These are phyloP conservation scores for Mortierella alpina DNA, from an alignment of 192 early-diverging fungal species.

Conservation along the genomic window DNA sequence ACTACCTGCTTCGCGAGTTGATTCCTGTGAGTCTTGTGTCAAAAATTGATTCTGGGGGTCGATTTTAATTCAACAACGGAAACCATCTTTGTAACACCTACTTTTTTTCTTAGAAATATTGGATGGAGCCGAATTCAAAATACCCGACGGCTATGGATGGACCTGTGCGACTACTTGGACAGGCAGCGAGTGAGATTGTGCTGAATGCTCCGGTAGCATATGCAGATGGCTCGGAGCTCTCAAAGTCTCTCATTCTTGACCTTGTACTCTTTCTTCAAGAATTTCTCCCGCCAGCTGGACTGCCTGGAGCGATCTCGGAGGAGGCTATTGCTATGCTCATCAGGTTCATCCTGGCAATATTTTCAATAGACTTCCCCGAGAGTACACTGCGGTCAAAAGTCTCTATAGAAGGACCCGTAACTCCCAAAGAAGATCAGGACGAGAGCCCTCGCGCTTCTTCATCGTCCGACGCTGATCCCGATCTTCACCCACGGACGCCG, in stretches of 20 bases:
- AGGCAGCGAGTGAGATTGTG: slow-evolving; percentile 33
- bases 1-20: slow-evolving; percentile 32
- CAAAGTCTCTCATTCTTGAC: slow-evolving; percentile 31
- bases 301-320: slow-evolving; percentile 10
- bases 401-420: background rate
- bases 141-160: slow-evolving; percentile 35
- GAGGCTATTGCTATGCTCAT: slow-evolving; percentile 14
- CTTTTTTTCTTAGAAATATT: slow-evolving; percentile 26
- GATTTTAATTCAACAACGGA: background rate
- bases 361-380: slow-evolving; percentile 37
- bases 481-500: slow-evolving; percentile 24
- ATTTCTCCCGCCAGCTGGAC: slow-evolving; percentile 28
- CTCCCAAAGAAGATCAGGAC: slow-evolving; percentile 5
- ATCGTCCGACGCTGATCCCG: slow-evolving; percentile 15
- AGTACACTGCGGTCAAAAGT: background rate
- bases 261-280: slow-evolving; percentile 19
- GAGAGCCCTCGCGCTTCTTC: slow-evolving; percentile 14
- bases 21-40: slow-evolving; percentile 21
- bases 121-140: slow-evolving; percentile 35
- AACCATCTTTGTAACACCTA: background rate
- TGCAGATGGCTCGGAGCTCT: slow-evolving; percentile 14
- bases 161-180: slow-evolving; percentile 15
- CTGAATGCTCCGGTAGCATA: slow-evolving; percentile 11
- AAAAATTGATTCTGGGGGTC: background rate
- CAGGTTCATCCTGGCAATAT: slow-evolving; percentile 15